phyloP scores from a whole-genome alignment of 805 yeast genomes.

The Saccharomycopsis lassenensis region DNA sequence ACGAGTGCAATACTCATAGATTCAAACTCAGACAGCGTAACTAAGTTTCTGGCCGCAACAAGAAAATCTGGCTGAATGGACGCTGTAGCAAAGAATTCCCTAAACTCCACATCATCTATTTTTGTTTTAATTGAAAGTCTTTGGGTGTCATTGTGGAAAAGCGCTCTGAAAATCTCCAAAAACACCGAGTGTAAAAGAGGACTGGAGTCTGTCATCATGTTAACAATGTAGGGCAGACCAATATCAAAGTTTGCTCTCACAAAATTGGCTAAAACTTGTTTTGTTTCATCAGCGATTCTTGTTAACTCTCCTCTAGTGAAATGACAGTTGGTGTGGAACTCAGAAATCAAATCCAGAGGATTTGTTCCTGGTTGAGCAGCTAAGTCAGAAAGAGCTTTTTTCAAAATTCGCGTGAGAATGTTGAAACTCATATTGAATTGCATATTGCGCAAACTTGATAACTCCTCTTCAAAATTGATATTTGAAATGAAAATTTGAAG shows the following conservation, averaged over 20 bases:
- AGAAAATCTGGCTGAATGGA: constrained; percentile 28
- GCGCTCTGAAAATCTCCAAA: constrained; percentile 12
- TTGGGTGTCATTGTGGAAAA: constrained; percentile 5
- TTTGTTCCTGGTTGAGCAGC: too few species aligned
- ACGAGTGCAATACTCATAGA: too few species aligned
- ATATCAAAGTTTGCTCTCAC: constrained; percentile 14
- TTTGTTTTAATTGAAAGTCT: constrained; percentile 1
- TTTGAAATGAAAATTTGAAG: too few species aligned
- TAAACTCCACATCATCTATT: background rate
- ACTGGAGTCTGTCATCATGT: constrained; percentile 11
- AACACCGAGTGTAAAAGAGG: constrained; percentile 12
- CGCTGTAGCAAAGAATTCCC: constrained; percentile 4
- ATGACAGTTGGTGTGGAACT: too few species aligned
- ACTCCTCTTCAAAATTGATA: constrained; percentile 44
- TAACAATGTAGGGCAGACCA: constrained; percentile 9
- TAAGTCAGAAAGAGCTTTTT: constrained; percentile 37
- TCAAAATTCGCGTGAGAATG: constrained; percentile 29
- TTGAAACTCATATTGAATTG: constrained; percentile 63
- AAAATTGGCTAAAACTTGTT: constrained; percentile 11
- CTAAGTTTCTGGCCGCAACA: constrained; percentile 25
- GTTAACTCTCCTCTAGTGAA: constrained; percentile 3
- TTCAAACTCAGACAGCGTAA: constrained; percentile 8
- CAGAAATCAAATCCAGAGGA: background rate
- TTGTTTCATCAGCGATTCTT: constrained; percentile 5
- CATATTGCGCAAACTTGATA: constrained; percentile 43